Evolutionary conservation across 768 basidiomycete genomes (phyloP).

Genomic region (Asterophora lycoperdoides): DNA sequence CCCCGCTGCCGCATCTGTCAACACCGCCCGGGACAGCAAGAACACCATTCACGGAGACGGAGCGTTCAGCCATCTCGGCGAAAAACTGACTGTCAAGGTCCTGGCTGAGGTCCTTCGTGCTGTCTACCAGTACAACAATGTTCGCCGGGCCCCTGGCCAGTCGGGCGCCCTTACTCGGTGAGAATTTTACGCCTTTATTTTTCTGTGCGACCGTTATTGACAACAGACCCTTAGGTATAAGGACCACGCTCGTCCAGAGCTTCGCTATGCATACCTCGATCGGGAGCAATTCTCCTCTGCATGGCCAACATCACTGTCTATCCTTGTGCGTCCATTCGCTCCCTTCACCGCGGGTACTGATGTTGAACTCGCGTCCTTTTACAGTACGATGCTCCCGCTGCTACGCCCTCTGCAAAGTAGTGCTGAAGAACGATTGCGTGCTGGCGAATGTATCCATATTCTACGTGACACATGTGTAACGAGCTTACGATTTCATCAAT

Average conservation of each 20-base stretch:
- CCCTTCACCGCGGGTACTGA: too few species aligned
- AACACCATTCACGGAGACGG: constrained; percentile 46
- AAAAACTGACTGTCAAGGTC: constrained; percentile 54
- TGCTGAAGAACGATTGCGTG: neutral
- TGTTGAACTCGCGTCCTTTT: neutral
- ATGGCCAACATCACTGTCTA: constrained; percentile 65
- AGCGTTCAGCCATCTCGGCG: constrained; percentile 40
- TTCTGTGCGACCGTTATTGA: neutral
- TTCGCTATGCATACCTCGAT: constrained; percentile 55
- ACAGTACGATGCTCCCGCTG: neutral
- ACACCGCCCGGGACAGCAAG: constrained; percentile 42
- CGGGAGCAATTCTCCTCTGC: constrained; percentile 44
- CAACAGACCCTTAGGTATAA: constrained; percentile 36
- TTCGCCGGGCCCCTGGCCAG: constrained; percentile 63
- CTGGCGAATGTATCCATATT: neutral
- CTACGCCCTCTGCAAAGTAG: neutral
- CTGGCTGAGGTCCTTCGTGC: constrained; percentile 61
- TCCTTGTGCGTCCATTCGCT: constrained; percentile 39
- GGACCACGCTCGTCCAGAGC: constrained; percentile 41
- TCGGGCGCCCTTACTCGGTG: constrained; percentile 62
- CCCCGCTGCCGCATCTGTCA: constrained; percentile 40
- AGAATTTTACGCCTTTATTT: constrained; percentile 4
- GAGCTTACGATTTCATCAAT: neutral
- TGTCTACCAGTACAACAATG: constrained; percentile 51
- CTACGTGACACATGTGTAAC: too few species aligned